Base-by-base conservation (phyloP, 1,284 basidiomycete genomes). In the Volvariella surrecta region DNA sequence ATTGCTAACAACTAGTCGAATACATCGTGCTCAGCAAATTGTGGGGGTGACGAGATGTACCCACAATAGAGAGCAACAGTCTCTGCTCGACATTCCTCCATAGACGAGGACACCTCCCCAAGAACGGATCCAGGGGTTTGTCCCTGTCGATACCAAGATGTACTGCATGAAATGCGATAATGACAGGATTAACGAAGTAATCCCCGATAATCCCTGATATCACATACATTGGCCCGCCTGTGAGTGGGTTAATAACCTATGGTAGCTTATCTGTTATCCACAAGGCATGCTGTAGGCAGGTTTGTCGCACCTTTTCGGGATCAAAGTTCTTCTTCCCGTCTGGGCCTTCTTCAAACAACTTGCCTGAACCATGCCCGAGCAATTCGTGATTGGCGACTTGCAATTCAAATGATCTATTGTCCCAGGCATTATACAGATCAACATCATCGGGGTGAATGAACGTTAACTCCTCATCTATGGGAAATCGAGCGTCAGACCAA, bases 51-150 rank as follows among this genome's bases (percentile, higher is more conserved):
- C n/a, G 35, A 34, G 22, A 18, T 28, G 16, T 24, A 66, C 79
- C 63, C 52, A 84, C 85, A 70, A 60, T 76, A 90, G 32, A 89
- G 64, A 0, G 84, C 83, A 16, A 89, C 88, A 3, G 84, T 75
- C 61, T 91, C 89, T 2, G 88, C 88, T 18, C 89, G 77, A 53
- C 88, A 91, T 64, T 91, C 89, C 59, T 91, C 89, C 75, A 90
- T 77, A 0, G 87, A 90, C 0, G 86, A 89, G 2, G 85, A 89
- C 2, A 89, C 83, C 50, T 89, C 82, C 1, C 88, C 88, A 1
- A 91, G 70, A 3, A 89, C 80, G 2, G 85, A 79, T 43, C 77
- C 83, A 19, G 84, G 72, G 1, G 84, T 88, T 59, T 89, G 85
- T 3, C 87, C 88, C 39, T 82, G 74, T 57, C 84, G 85, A 61